phyloP scores from a whole-genome alignment of 1,139 yeast genomes.

The Torulaspora pretoriensis region DNA sequence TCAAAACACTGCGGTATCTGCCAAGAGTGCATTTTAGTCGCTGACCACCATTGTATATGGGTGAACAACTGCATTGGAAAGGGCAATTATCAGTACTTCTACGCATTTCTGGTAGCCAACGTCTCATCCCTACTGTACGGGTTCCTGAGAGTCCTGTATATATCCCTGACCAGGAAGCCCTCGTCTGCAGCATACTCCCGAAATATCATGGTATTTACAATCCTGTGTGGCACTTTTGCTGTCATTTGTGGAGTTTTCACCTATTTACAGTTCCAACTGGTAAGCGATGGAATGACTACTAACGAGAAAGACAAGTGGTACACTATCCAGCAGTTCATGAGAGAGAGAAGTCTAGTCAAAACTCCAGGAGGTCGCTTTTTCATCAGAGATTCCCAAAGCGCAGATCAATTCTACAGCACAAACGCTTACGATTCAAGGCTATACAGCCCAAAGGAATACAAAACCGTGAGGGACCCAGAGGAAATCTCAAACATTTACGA shows the following conservation, averaged over 20 bases:
- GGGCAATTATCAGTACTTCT: conserved; percentile 68
- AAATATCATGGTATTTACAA: conserved; percentile 25
- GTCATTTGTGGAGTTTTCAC: conserved; percentile 56
- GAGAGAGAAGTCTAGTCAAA: conserved; percentile 41
- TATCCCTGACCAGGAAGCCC: conserved; percentile 8
- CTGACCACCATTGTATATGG: conserved; percentile 97
- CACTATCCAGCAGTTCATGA: conserved; percentile 57
- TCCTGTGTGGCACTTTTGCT: conserved; percentile 50
- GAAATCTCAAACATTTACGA: conserved; percentile 21
- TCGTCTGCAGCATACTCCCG: conserved; percentile 4
- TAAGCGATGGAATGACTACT: conserved; percentile 83
- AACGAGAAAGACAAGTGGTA: conserved; percentile 87
- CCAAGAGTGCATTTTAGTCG: conserved; percentile 57
- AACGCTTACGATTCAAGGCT: conserved; percentile 28
- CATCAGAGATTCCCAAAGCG: conserved; percentile 10
- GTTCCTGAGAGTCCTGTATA: conserved; percentile 31
- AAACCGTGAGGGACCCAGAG: conserved; percentile 15
- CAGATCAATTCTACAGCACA: conserved; percentile 28
- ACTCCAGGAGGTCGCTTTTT: conserved; percentile 20
- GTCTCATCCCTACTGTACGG: conserved; percentile 61
- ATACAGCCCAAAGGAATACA: conserved; percentile 19
- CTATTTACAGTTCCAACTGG: conserved; percentile 55
- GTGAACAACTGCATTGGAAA: conserved; percentile 85
- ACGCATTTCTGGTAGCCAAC: conserved; percentile 56
- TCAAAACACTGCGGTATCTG: conserved; percentile 86